Base-by-base conservation (phyloP, 495 filamentous ascomycete species). In the Penicillium crystallinum region DNA sequence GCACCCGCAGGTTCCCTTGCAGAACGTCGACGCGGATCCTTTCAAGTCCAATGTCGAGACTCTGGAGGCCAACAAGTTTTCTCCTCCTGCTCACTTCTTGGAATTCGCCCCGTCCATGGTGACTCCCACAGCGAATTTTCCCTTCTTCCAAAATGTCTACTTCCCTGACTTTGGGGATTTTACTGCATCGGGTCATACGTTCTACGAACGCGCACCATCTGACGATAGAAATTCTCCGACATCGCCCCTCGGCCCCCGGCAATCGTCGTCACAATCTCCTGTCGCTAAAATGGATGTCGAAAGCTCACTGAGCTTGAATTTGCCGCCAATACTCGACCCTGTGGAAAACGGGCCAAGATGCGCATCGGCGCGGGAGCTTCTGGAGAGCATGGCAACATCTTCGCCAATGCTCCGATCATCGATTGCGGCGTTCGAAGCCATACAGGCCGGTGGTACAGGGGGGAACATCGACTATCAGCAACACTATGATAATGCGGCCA, bases 1-100 rank as follows among this genome's bases (percentile, higher is more conserved):
- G 27, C 52, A 50, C 22, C 46, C 2, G 38, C 49, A 10, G 43
- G 30, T 19, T 25, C 43, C 36, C 37, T 56, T 29, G 38, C 21
- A 40, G 19, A 40, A 15, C 15, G 2, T 35, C 21, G 38, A 40
- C 10, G 12, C 21, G 4, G 36, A 22, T 39, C 18, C 36, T 11
- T 21, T 39, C 36, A 22, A 22, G 36, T 39, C 36, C 10, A 22
- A 39, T 15, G 18, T 21, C 11, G 10, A 4, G 30, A 10, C 36
- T 14, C 21, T 39, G 36, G 38, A 40, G 11, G 21, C 14, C 9
- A 40, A 23, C 12, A 22, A 40, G 38, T 12, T 40, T 11, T 40
- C 38, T 12, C 38, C 21, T n/a, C 3, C 19, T 23, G 4, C 38
- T 40, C 21, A 23, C 1, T 3, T 40, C 10, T n/a, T 40, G 14